Evolutionary conservation across 2,329 filamentous ascomycete species (phyloP), one percentile per base, ranked within the genome.

Genomic region (Pestalotiopsis sp.): DNA sequence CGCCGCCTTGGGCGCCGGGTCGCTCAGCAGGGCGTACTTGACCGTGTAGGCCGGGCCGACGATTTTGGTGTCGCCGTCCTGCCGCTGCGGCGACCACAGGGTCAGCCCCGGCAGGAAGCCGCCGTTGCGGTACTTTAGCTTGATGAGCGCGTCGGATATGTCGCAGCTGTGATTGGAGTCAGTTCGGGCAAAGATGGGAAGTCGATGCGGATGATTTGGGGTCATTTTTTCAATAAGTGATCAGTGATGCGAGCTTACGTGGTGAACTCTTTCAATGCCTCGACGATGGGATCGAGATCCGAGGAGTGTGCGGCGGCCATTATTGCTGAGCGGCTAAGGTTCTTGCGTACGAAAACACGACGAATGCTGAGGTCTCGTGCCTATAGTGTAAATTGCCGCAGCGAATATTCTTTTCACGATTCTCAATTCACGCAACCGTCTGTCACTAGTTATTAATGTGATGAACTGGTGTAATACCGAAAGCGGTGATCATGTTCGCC

Each of bases 31-130:
- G 14, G 81, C 84, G 70, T 86, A 87, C 70, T 83, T 79, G 64
- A 88, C 85, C 0, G 85, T 88, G 70, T 85, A 86, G 5, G 84
- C 86, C 11, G 83, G 85, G 3, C 86, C 86, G 22, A 85, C 78
- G 66, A 88, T 84, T 74, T 85, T 87, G 55, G 85, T 85, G 11
- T 77, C 70, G 4, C 84, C 85, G 22, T 80, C 79, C 76, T 86
- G 84, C 52, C 82, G 81, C 63, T 81, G 75, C 1, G 86, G 85
- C 2, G 85, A 88, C 80, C 81, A 87, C 80, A 88, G 84, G 30
- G 82, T 84, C 61, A 88, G 76, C 13, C 85, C 84, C 2, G 82
- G 80, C 1, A 88, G 78, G 74, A 88, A 88, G 57, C 86, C 86
- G 69, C 85, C 85, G 71, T 85, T 77, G 68, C 75, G 79, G 65